phyloP scores from a whole-genome alignment of 768 basidiomycete genomes.

The Pholiota molesta region DNA sequence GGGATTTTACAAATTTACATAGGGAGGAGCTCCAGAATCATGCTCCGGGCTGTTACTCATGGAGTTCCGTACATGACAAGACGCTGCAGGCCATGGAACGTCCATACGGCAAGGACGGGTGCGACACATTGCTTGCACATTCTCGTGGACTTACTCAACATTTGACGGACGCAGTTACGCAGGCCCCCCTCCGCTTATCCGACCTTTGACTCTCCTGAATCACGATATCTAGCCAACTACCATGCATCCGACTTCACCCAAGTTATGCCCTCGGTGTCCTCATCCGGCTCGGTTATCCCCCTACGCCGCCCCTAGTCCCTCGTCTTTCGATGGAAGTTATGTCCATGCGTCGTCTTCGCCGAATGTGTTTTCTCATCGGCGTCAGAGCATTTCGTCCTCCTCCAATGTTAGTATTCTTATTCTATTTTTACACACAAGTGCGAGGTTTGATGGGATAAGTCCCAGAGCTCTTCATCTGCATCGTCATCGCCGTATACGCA shows the following conservation, averaged over 20 bases:
- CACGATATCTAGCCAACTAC: slow-evolving; percentile 20
- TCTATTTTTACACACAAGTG: slow-evolving; percentile 15
- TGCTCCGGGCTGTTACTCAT: slow-evolving; percentile 22
- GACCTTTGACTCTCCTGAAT: slow-evolving; percentile 23
- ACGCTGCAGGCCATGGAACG: slow-evolving; percentile 17
- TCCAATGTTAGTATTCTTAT: slow-evolving; percentile 22
- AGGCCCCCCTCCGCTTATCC: slow-evolving; percentile 17
- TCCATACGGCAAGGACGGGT: slow-evolving; percentile 6
- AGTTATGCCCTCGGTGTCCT: slow-evolving; percentile 20
- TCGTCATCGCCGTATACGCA: slow-evolving; percentile 30
- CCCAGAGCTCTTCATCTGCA: slow-evolving; percentile 29
- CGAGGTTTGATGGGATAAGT: slow-evolving; percentile 14
- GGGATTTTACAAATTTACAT: not conserved
- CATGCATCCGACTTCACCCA: slow-evolving; percentile 19
- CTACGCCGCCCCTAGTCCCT: slow-evolving; percentile 18
- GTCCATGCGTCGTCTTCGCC: slow-evolving; percentile 18
- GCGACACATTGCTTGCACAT: not conserved
- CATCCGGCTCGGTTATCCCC: slow-evolving; percentile 21
- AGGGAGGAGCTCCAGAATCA: slow-evolving; percentile 27
- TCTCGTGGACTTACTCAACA: slow-evolving; percentile 1
- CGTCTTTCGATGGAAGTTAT: slow-evolving; percentile 26
- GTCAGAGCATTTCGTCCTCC: slow-evolving; percentile 24
- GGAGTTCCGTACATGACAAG: slow-evolving; percentile 7
- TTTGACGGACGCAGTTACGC: slow-evolving; percentile 18
- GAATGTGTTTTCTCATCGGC: slow-evolving; percentile 23